These are phyloP conservation scores for Syzygium aqueum DNA, from an alignment of 345 rosid genomes.

Conservation along the genomic window DNA sequence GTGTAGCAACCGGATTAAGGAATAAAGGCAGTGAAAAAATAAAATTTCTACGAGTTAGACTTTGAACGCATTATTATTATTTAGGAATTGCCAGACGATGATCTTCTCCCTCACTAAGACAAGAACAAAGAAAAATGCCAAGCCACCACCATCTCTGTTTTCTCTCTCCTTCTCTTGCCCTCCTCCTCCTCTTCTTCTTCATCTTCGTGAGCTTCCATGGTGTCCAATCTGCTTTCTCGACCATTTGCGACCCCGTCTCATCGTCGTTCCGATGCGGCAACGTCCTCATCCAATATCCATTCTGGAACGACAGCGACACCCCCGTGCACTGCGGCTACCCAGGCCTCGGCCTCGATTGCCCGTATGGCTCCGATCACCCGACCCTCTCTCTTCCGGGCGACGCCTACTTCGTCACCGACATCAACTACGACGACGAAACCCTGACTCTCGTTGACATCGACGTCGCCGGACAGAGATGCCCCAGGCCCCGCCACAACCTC, in stretches of 20 bases:
- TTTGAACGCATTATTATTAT: not conserved
- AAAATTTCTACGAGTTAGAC: too few species aligned
- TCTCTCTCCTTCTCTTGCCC: not conserved
- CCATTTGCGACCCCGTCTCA: not conserved
- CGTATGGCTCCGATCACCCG: not conserved
- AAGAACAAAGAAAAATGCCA: not conserved
- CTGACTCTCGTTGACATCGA: not conserved
- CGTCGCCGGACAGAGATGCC: not conserved
- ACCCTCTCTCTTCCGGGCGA: not conserved
- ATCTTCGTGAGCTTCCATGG: not conserved
- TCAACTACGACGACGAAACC: not conserved
- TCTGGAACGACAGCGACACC: not conserved
- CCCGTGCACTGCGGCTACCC: not conserved
- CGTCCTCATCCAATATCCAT: not conserved
- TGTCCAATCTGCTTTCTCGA: not conserved
- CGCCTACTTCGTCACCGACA: not conserved
- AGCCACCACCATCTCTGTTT: not conserved
- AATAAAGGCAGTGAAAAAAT: too few species aligned
- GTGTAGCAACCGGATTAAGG: too few species aligned
- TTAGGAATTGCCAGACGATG: not conserved
- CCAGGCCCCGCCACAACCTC: constrained; percentile 11
- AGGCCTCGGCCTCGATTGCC: not conserved
- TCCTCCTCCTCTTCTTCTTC: not conserved
- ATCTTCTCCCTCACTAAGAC: not conserved
- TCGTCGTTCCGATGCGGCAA: not conserved